Conservation (phyloP, 2,329 filamentous ascomycete species). For the Xylaria sp. region DNA sequence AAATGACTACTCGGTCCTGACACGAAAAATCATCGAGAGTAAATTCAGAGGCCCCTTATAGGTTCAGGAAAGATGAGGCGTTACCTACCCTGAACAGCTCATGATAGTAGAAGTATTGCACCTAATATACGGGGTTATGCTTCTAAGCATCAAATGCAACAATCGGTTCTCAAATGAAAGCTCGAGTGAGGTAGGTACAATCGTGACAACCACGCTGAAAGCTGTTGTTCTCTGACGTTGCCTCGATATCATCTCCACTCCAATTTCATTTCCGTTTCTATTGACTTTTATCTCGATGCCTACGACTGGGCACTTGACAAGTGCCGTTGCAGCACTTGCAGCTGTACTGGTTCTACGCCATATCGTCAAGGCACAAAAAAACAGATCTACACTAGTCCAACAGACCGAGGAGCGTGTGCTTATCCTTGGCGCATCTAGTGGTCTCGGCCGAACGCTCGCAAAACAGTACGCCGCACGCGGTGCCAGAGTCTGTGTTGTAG, state of each 20-base stretch:
- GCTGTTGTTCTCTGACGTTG: neutral
- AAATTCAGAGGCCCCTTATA: too few relatives aligned
- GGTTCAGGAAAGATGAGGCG: too few relatives aligned
- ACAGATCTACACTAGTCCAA: constrained; percentile 28
- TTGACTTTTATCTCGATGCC: constrained; percentile 15
- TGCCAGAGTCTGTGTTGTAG: constrained; percentile 49
- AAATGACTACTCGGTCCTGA: too few relatives aligned
- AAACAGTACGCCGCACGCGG: constrained; percentile 48
- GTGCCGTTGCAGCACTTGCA: constrained; percentile 32
- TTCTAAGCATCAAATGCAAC: constrained; percentile 17
- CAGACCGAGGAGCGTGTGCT: constrained; percentile 48
- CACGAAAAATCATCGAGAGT: too few relatives aligned
- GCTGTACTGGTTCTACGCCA: constrained; percentile 35
- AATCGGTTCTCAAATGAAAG: constrained; percentile 4
- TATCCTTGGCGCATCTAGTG: constrained; percentile 51
- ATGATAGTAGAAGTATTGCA: neutral
- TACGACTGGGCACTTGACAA: constrained; percentile 11
- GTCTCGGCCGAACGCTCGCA: constrained; percentile 48
- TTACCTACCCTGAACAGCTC: too few relatives aligned
- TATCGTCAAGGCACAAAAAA: constrained; percentile 13
- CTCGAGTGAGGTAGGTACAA: neutral
- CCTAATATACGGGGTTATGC: constrained; percentile 4
- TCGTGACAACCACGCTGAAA: neutral
- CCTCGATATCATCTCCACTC: too few relatives aligned
- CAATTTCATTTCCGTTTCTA: neutral